These are phyloP conservation scores for Geosmithia morbida DNA, from an alignment of 2,329 filamentous ascomycete species.

Conservation along the genomic window DNA sequence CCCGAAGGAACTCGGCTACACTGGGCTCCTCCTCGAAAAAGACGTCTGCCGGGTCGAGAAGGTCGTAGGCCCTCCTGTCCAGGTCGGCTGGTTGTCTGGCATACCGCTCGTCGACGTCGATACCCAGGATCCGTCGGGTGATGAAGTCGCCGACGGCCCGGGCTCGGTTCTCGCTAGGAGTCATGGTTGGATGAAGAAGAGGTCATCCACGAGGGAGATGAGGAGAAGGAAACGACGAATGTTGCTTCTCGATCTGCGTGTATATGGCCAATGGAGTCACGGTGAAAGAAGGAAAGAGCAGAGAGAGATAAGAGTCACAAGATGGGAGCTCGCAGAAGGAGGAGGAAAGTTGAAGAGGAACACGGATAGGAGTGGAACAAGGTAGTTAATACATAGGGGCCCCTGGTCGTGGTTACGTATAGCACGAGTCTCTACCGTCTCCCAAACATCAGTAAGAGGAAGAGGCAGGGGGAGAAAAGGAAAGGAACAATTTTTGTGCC, in stretches of 20 bases:
- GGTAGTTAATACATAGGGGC: no score
- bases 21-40: conserved; percentile 54
- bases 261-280: no score
- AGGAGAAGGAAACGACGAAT: no score
- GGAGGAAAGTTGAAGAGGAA: no score
- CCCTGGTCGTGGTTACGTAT: no score
- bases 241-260: no score
- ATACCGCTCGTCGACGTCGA: conserved; percentile 14
- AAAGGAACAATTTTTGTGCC: background rate
- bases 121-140: conserved; percentile 13
- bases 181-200: background rate
- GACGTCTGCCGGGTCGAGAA: conserved; percentile 11
- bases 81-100: conserved; percentile 11
- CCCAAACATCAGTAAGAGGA: background rate
- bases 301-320: no score
- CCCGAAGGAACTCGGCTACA: conserved; percentile 43
- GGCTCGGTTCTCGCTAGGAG: background rate
- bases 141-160: conserved; percentile 6
- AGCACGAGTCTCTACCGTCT: no score
- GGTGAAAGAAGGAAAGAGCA: no score
- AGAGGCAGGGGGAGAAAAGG: background rate
- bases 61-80: conserved; percentile 9
- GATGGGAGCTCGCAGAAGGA: no score
- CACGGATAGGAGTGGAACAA: no score
- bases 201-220: no score